Evolutionary conservation across 2,329 filamentous ascomycete genomes (phyloP).

Genomic region (Penicillium sp.): DNA sequence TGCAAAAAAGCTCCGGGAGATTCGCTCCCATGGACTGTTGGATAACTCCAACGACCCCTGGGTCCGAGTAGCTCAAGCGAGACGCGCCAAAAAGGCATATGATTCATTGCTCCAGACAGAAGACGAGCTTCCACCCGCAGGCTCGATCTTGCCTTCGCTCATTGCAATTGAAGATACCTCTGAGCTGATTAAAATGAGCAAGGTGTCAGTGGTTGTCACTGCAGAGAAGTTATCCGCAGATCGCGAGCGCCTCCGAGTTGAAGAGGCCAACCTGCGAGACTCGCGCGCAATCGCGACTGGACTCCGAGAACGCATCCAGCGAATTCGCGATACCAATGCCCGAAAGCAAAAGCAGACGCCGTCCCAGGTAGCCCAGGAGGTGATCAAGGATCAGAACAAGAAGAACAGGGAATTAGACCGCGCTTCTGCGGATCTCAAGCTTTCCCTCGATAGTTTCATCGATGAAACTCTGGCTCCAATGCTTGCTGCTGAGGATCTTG

Average conservation of each 20-base stretch:
- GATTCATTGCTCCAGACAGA: conserved; percentile 57
- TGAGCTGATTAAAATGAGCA: conserved; percentile 61
- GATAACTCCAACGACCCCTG: conserved; percentile 27
- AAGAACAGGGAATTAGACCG: conserved; percentile 58
- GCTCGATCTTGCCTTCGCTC: conserved; percentile 66
- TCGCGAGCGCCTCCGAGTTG: conserved; percentile 40
- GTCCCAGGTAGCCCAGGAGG: conserved; percentile 59
- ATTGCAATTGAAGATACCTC: conserved; percentile 66
- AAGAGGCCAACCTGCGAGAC: conserved; percentile 48
- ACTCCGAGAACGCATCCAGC: conserved; percentile 56
- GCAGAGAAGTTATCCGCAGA: conserved; percentile 39
- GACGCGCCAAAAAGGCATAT: conserved; percentile 60
- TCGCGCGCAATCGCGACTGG: conserved; percentile 44
- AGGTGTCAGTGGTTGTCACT: conserved; percentile 51
- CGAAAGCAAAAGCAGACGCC: conserved; percentile 56
- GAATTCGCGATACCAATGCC: conserved; percentile 55
- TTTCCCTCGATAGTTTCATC: conserved; percentile 65
- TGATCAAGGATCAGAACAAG: conserved; percentile 56
- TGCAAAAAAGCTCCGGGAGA: conserved; percentile 32
- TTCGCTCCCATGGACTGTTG: conserved; percentile 29
- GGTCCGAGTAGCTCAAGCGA: conserved; percentile 45
- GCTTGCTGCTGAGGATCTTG: conserved; percentile 77
- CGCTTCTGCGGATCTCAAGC: conserved; percentile 59
- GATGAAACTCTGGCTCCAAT: conserved; percentile 65
- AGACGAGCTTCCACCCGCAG: conserved; percentile 61